Conservation (phyloP, 1,284 basidiomycete species). For the Grifola frondosa region DNA sequence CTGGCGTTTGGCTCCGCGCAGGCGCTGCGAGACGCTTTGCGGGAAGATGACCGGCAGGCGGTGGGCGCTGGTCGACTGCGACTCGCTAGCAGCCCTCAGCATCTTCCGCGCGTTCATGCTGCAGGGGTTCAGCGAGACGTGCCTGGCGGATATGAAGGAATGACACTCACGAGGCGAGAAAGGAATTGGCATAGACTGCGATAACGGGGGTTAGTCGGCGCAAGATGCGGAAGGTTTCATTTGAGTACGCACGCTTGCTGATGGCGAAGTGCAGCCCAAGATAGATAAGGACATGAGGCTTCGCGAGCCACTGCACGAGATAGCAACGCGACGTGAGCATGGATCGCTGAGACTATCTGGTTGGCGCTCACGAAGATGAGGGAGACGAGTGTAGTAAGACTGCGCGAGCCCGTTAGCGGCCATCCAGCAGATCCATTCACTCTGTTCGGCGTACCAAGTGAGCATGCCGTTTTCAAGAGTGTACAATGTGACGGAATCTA, state of each 20-base stretch:
- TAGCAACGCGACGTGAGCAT: slow-evolving; percentile 9
- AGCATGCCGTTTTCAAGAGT: slow-evolving; percentile 24
- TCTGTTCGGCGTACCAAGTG: slow-evolving; percentile 19
- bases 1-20: slow-evolving; percentile 10
- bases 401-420: slow-evolving; percentile 8
- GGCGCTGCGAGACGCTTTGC: slow-evolving; percentile 7
- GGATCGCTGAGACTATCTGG: slow-evolving; percentile 6
- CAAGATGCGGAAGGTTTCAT: too few relatives aligned
- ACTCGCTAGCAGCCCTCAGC: slow-evolving; percentile 16
- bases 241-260: slow-evolving; percentile 23
- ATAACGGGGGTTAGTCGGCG: too few relatives aligned
- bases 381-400: slow-evolving; percentile 19
- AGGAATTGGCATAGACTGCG: slow-evolving; percentile 25
- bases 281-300: slow-evolving; percentile 24
- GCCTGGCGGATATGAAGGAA: background rate
- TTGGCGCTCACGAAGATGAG: slow-evolving; percentile 20
- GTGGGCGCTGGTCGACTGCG: slow-evolving; percentile 16
- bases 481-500: slow-evolving; percentile 22
- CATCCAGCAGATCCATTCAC: background rate
- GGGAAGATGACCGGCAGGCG: slow-evolving; percentile 21
- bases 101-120: slow-evolving; percentile 27
- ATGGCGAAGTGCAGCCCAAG: slow-evolving; percentile 25
- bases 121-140: slow-evolving; percentile 3
- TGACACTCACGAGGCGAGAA: slow-evolving; percentile 24
- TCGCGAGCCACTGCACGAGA: slow-evolving; percentile 20